Evolutionary conservation across 495 filamentous ascomycete species (phyloP).

Genomic region (Penicillium parvum): DNA sequence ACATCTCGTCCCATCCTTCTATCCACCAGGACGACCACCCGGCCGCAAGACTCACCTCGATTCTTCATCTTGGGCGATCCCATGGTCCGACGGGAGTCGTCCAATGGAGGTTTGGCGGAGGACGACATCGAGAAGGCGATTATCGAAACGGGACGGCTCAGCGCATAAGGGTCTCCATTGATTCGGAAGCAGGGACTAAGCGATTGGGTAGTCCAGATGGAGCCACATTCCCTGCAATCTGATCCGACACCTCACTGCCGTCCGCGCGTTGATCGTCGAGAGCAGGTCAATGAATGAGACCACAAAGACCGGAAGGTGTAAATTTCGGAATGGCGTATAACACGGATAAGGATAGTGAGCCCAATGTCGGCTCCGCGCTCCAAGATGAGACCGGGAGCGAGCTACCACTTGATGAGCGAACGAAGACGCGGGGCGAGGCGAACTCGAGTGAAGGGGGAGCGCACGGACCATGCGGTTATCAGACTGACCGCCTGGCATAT

Average conservation of each 20-base stretch:
- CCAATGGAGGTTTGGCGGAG: constrained; percentile 38
- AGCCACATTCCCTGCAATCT: constrained; percentile 40
- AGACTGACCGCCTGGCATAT: too few relatives aligned
- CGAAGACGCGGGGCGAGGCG: constrained; percentile 27
- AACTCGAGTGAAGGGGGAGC: constrained; percentile 24
- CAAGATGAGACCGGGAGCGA: constrained; percentile 15
- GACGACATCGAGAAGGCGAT: constrained; percentile 38
- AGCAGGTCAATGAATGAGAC: constrained; percentile 18
- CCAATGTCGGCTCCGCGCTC: constrained; percentile 14
- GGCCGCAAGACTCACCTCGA: constrained; percentile 47
- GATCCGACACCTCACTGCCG: constrained; percentile 10
- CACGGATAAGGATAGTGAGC: constrained; percentile 10
- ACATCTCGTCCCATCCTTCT: neutral
- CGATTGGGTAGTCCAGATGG: constrained; percentile 30
- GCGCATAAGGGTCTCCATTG: constrained; percentile 42
- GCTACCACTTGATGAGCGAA: constrained; percentile 19
- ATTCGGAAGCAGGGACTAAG: constrained; percentile 28
- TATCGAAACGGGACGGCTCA: constrained; percentile 36
- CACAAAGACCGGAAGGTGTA: constrained; percentile 7
- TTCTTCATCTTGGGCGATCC: constrained; percentile 61
- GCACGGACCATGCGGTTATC: constrained; percentile 32
- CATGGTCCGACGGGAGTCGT: constrained; percentile 43
- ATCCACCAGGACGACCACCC: neutral
- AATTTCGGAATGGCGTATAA: constrained; percentile 5
- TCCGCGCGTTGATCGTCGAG: constrained; percentile 16